Conservation (phyloP, 2,329 filamentous ascomycete species). For the Fusarium zealandicum region DNA sequence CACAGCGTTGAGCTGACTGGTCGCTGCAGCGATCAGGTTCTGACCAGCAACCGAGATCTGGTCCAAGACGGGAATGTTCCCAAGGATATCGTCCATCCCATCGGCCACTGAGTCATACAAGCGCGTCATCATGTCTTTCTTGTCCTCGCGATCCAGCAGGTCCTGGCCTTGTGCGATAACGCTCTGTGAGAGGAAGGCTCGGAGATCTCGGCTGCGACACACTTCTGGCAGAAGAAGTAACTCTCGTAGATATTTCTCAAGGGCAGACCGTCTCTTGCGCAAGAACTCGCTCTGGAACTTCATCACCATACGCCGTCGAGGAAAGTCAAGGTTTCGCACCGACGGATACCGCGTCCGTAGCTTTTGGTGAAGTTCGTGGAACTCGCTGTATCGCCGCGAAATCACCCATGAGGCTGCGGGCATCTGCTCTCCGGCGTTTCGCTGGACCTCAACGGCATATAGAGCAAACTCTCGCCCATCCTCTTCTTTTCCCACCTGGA, state of each 20-base stretch:
- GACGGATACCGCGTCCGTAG: slow-evolving; percentile 85
- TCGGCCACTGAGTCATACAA: slow-evolving; percentile 97
- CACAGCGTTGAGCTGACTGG: slow-evolving; percentile 66
- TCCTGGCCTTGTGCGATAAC: slow-evolving; percentile 72
- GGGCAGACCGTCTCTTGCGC: slow-evolving; percentile 81
- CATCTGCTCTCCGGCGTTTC: slow-evolving; percentile 93
- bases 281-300: slow-evolving; percentile 96
- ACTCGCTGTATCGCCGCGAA: slow-evolving; percentile 94
- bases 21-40: slow-evolving; percentile 82
- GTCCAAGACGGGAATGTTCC: slow-evolving; percentile 93
- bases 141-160: slow-evolving; percentile 66
- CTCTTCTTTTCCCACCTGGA: slow-evolving; percentile 89
- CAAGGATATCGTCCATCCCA: slow-evolving; percentile 96
- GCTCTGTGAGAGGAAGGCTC: slow-evolving; percentile 90
- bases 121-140: slow-evolving; percentile 88
- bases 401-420: slow-evolving; percentile 94
- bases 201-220: slow-evolving; percentile 89
- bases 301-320: slow-evolving; percentile 89
- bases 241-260: slow-evolving; percentile 85
- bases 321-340: slow-evolving; percentile 90
- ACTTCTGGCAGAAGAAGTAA: slow-evolving; percentile 89
- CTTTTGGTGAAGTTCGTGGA: slow-evolving; percentile 92
- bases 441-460: slow-evolving; percentile 90
- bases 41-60: slow-evolving; percentile 93
- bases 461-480: slow-evolving; percentile 93